phyloP scores from a whole-genome alignment of 495 filamentous ascomycete genomes.

The Neurospora cerealis region DNA sequence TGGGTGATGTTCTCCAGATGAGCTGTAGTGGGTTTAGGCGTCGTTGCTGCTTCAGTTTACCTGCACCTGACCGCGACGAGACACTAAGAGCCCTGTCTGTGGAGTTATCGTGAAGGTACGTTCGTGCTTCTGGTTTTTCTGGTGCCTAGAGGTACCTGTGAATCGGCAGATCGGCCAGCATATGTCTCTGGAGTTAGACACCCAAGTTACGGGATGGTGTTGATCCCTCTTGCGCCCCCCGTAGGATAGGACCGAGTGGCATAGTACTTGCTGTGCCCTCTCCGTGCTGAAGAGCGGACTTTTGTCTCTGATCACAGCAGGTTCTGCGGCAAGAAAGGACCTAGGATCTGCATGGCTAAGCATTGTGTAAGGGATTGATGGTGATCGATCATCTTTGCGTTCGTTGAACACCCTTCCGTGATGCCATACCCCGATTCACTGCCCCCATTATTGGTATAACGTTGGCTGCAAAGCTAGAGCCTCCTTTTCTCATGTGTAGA shows the following conservation, averaged over 20 bases:
- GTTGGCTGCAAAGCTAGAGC: background rate
- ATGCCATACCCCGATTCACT: background rate
- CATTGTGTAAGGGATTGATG: background rate
- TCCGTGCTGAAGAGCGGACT: background rate
- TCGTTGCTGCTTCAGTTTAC: background rate
- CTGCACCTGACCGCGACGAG: background rate
- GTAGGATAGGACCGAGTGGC: background rate
- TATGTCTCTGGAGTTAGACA: background rate
- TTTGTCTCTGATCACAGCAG: background rate
- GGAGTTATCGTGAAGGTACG: background rate
- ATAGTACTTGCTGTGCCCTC: background rate
- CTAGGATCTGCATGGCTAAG: background rate
- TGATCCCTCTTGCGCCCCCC: background rate
- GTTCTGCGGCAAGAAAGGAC: background rate
- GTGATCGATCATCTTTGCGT: background rate
- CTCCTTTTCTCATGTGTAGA: background rate
- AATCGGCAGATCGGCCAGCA: background rate
- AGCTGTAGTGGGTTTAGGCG: background rate
- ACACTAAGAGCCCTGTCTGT: background rate
- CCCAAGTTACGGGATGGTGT: background rate
- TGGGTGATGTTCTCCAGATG: background rate
- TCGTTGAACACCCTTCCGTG: background rate
- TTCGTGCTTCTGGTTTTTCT: background rate
- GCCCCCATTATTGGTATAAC: background rate
- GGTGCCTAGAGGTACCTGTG: background rate